These are phyloP conservation scores for Termitomyces sp. DNA, from an alignment of 768 basidiomycete genomes.

Conservation along the genomic window DNA sequence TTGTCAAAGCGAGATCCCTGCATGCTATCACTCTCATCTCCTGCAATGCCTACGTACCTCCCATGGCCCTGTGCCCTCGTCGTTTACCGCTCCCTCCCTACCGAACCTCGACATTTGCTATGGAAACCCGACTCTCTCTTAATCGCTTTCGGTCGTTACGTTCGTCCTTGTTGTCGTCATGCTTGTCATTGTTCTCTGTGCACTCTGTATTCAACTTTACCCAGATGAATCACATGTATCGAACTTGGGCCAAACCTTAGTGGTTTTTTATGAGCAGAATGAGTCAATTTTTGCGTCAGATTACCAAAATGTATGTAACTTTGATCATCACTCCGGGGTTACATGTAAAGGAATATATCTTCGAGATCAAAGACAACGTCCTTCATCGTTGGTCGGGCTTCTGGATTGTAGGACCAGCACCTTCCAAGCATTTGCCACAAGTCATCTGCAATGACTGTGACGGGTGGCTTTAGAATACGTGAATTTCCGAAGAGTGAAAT, in stretches of 20 bases:
- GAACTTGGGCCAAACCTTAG: not conserved
- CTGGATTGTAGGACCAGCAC: conserved; percentile 7
- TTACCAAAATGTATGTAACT: not conserved
- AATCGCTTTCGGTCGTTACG: conserved; percentile 10
- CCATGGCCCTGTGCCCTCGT: not conserved
- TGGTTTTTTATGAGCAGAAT: not conserved
- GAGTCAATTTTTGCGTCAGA: too few relatives aligned
- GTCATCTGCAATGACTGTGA: not conserved
- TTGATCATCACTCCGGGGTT: not conserved
- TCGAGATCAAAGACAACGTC: conserved; percentile 8
- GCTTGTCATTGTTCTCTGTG: conserved; percentile 5
- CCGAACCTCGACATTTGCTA: conserved; percentile 11
- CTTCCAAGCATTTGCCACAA: conserved; percentile 7
- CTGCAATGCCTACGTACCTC: conserved; percentile 3
- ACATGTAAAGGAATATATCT: conserved; percentile 12
- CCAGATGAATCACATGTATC: conserved; percentile 3
- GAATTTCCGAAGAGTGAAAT: not conserved
- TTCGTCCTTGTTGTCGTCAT: conserved; percentile 10
- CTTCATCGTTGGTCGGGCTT: conserved; percentile 1
- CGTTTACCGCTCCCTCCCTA: not conserved
- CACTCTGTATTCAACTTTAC: conserved; percentile 8
- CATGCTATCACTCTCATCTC: conserved; percentile 5
- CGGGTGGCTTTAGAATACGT: not conserved
- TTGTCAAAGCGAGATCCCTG: conserved; percentile 11
- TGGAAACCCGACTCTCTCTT: conserved; percentile 17